phyloP scores from a whole-genome alignment of 805 yeast species.

The Starmerella scarabaei region DNA sequence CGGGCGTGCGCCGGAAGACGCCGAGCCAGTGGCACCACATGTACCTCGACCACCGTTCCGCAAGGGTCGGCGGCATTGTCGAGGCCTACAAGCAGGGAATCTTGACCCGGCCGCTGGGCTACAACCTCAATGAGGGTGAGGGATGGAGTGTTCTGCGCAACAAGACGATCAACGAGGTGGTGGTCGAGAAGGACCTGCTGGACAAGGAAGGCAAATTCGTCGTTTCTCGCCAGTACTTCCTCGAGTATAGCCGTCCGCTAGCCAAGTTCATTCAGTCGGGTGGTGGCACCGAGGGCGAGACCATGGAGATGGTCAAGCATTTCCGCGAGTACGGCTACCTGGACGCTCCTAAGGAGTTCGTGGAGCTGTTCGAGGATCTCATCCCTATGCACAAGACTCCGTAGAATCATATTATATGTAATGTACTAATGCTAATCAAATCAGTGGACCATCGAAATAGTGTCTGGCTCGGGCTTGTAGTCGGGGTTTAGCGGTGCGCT shows the following conservation, averaged over 20 bases:
- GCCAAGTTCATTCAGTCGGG: constrained; percentile 4
- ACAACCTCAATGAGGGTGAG: constrained; percentile 59
- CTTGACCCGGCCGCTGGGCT: constrained; percentile 47
- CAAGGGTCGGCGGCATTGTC: constrained; percentile 53
- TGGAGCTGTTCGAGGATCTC: constrained; percentile 16
- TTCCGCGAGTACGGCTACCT: constrained; percentile 24
- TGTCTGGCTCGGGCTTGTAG: no score
- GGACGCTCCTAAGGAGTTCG: constrained; percentile 19
- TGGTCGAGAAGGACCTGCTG: constrained; percentile 13
- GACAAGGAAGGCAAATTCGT: constrained; percentile 19
- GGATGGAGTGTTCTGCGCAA: constrained; percentile 39
- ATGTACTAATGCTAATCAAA: no score
- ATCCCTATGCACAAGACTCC: constrained; percentile 1
- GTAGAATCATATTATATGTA: background rate
- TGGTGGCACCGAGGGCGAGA: constrained; percentile 9
- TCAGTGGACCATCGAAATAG: no score
- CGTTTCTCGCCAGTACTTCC: constrained; percentile 17
- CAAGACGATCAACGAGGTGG: constrained; percentile 1
- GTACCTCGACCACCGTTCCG: constrained; percentile 51
- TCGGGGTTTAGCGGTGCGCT: no score
- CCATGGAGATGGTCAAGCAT: constrained; percentile 12
- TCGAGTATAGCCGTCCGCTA: constrained; percentile 8
- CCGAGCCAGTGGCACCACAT: constrained; percentile 56
- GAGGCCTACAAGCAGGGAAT: constrained; percentile 64
- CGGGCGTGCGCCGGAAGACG: constrained; percentile 71